Base-by-base conservation (phyloP, 1,284 basidiomycete species). In the Hymenochaete sp. region DNA sequence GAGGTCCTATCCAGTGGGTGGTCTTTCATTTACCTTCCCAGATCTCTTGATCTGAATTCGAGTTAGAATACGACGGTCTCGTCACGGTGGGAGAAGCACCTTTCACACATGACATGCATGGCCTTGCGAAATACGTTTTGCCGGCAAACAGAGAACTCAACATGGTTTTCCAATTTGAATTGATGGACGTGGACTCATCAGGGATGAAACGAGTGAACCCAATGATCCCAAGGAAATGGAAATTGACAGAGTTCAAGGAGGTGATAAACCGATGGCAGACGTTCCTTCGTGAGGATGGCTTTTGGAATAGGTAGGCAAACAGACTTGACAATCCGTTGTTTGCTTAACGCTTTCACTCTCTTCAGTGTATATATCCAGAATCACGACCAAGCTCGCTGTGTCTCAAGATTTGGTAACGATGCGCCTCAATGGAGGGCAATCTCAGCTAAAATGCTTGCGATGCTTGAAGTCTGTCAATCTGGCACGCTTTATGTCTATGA, bases 401-500 rank as follows among this genome's bases (percentile, higher is more conserved):
- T 86, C 11, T 77, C 81, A 7, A 71, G 83, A 37, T 85, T 75
- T 53, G 79, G 74, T 7, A 71, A 75, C 52, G 82, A 85, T 56
- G 64, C 68, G 0, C 67, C 71, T 0, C 61, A 72, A 53, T 74
- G 72, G 66, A 71, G 81, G 3, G 59, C 62, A 1, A 55, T 66
- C 5, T 76, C 76, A 1, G 81, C 75, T 7, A 84, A 85, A 57
- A 61, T 86, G 59, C 61, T 87, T 16, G 73, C 79, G 0, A 63
- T 82, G 19, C 60, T 84, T 41, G 71, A 84, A 53, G 64, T 72
- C 28, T 73, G 77, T 0, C 72, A 79, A 41, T 66, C 70, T 1
- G 85, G 84, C 2, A 84, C 84, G 9, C 60, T 80, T 51, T 88
- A 77, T 58, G 65, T 89, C 10, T 86, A 79, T 59, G 81, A 87